Base-by-base conservation (phyloP, 768 basidiomycete genomes). In the Rhodosporidiobolus odoratus region DNA sequence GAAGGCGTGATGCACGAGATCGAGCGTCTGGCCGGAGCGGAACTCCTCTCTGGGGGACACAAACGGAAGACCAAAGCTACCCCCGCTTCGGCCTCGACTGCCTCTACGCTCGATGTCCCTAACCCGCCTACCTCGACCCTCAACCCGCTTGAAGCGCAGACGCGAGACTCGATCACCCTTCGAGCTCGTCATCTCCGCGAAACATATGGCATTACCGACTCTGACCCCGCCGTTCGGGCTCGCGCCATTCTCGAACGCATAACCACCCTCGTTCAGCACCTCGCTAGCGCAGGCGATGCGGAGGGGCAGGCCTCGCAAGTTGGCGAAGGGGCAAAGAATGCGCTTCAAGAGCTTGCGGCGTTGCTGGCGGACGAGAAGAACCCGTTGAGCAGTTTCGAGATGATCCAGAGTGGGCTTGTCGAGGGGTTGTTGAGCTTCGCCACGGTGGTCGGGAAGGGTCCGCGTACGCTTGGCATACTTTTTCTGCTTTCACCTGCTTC, bases 1-100 rank as follows among this genome's bases (percentile, higher is more conserved):
- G 95, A 99, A 81, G 96, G 96, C 15, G 96, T 98, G 37, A 88
- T 96, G 79, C 90, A 97, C 79, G 96, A 98, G 79, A 87, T 99
- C 45, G 92, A 93, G 74, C 79, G 82, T 15, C 81, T 94, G 37
- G 88, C 92, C 12, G 83, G 83, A 19, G 85, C 88, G 59, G 77
- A 84, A 13, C 81, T 95, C 43, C 82, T 84, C 8, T 16, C 25
- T 19, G n/a, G n/a, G n/a, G n/a, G n/a, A n/a, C n/a, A n/a, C n/a
- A n/a, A n/a, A n/a, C n/a, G n/a, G n/a, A n/a, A n/a, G n/a, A n/a
- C n/a, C n/a, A n/a, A n/a, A n/a, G n/a, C n/a, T n/a, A 30, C 68
- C 27, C 38, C 56, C 1, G 70, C 72, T 43, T 77, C 75, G 25
- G 43, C 61, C 70, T 27, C 10, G 6, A 30, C 69, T 69, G 13